Base-by-base conservation (phyloP, 2,329 filamentous ascomycete species). In the Paecilomyces formosus region DNA sequence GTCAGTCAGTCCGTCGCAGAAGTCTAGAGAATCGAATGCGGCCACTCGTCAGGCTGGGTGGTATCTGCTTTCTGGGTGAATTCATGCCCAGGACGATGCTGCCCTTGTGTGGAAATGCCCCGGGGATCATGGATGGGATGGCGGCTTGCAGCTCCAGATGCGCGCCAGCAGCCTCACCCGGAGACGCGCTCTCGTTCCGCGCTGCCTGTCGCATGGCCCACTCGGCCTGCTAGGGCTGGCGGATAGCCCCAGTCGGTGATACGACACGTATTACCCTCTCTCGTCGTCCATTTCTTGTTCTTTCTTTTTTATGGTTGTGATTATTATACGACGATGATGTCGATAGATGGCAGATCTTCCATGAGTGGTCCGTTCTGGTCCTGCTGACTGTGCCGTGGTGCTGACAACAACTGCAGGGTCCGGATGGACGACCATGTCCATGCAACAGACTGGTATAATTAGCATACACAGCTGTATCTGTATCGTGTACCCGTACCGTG, bases 121-220 rank as follows among this genome's bases (percentile, higher is more conserved):
- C 50, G 45, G 21, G 15, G 45, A 26, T 26, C 24, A 26, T 26
- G 24, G 55, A 55, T 58, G 60, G 57, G 62, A 61, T 62, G 45
- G 45, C 45, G 50, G 26, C 50, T 13, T 52, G 50, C 50, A 52
- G 50, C 22, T 52, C 22, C 22, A 52, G 50, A 60, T 55, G 56
- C 60, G 59, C 58, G 62, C 59, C 59, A 61, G 59, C 63, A 65
- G 63, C 61, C 61, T 65, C 63, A 62, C 61, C 63, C 65, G 64
- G 65, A 66, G 65, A 66, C 62, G 62, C 60, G 60, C 65, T 57
- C 54, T 63, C 54, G 31, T 67, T 67, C 65, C 65, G 65, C 54
- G 58, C 31, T 18, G 49, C 49, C 22, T 26, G 18, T 52, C 18
- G 35, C 39, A 45, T 45, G 39, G 39, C 13, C 39, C n/a, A 45